Base-by-base conservation (phyloP, 257 asterid species). In the Rehmannia glutinosa region DNA sequence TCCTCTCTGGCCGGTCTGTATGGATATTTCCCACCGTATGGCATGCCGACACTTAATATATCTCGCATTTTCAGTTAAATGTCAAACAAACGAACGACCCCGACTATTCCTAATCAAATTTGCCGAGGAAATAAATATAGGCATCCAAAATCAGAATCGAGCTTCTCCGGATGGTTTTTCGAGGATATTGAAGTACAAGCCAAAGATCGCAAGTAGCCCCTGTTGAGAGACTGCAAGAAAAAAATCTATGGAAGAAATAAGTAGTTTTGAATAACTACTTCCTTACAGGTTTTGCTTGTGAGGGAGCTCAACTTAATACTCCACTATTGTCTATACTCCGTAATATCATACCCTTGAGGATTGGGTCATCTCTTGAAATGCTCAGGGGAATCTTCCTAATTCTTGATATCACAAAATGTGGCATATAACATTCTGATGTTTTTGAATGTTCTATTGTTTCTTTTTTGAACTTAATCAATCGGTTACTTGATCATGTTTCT, bases 171-270 rank as follows among this genome's bases (percentile, higher is more conserved):
- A 60, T 46, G 60, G n/a, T 30, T 42, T 27, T 20, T 35, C 78
- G 0, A 69, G 58, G 84, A 84, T 19, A 58, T 69, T 8, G 96
- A 83, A 32, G 57, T 80, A 27, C 90, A 77, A 49, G 76, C 41
- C 33, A n/a, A 86, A 92, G 71, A 75, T 83, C 0, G 91, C 77
- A 10, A 83, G 96, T 45, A 81, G 89, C 77, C 90, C n/a, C 77
- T 6, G 65, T 62, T n/a, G 83, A 70, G 66, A 80, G 68, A 62
- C 23, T 61, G 41, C 74, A 52, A 8, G 75, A 59, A 47, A 73
- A 21, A 51, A 50, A 1, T 49, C 66, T 19, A 3, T 68, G 19
- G 85, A 70, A 39, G 78, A 75, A 58, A 72, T 78, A 55, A 76
- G n/a, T n/a, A n/a, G n/a, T n/a, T n/a, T n/a, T n/a, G n/a, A n/a